phyloP scores from a whole-genome alignment of 768 basidiomycete genomes.

The Psilocybe cubensis region DNA sequence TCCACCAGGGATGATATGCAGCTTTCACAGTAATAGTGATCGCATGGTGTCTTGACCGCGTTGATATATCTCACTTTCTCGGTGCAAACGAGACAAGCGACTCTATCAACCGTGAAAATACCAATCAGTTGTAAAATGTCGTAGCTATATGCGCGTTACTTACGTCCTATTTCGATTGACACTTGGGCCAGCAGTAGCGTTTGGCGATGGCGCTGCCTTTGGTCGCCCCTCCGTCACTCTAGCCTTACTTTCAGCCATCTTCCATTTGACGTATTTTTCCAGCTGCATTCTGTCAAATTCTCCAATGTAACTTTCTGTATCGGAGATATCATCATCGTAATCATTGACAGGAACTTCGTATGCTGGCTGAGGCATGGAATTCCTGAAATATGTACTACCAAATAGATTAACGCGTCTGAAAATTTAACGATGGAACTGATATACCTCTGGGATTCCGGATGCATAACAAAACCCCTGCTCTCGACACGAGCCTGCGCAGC shows the following conservation, averaged over 20 bases:
- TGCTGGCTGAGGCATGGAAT: no score
- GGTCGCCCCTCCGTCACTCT: not conserved
- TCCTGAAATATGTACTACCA: no score
- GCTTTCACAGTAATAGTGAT: slow-evolving; percentile 48
- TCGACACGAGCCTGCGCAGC: slow-evolving; percentile 23
- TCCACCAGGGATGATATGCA: slow-evolving; percentile 47
- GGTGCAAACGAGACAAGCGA: slow-evolving; percentile 44
- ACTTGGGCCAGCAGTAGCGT: slow-evolving; percentile 16
- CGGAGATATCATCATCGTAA: not conserved
- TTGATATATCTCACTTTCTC: slow-evolving; percentile 30
- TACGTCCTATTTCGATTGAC: slow-evolving; percentile 13
- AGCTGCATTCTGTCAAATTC: not conserved
- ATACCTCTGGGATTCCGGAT: slow-evolving; percentile 16
- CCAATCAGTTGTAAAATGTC: not conserved
- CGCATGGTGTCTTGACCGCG: slow-evolving; percentile 45
- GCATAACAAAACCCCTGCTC: slow-evolving; percentile 17
- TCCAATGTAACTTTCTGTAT: not conserved
- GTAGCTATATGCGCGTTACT: not conserved
- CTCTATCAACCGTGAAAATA: slow-evolving; percentile 17
- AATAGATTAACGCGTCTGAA: no score
- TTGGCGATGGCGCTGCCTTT: not conserved
- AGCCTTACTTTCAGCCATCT: not conserved
- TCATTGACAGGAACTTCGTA: no score
- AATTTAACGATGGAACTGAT: no score
- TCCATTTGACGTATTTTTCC: no score